Base-by-base conservation (phyloP, 306 rosid species). In the Prinsepia uniflora region DNA sequence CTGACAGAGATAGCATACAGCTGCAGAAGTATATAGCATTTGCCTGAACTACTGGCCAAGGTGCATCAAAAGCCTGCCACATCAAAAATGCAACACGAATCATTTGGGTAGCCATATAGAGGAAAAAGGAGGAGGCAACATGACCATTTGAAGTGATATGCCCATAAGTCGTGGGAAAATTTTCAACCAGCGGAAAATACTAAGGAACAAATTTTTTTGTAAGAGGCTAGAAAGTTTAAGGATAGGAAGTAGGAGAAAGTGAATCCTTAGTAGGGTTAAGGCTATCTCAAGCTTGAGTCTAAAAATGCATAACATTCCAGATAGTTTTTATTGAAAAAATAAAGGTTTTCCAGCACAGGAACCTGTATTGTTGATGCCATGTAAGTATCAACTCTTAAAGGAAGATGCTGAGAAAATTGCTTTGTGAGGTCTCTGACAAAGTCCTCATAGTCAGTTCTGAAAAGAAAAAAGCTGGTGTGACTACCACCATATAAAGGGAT, bases 61-160 rank as follows among this genome's bases (percentile, higher is more conserved):
- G 94, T 73, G 98, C 97, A 79, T 94, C 98, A 68, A 90, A 87
- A 72, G 97, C 98, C 98, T 94, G 97, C 80, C 69, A 58, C 84
- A 73, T 74, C 69, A 77, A 75, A 70, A 44, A 48, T 45, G 14
- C 11, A 72, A 40, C 41, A 40, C 36, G 4, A 69, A 39, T 40
- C 60, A 40, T 68, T 20, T 10, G 34, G 17, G 11, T 19, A 12
- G n/a, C 6, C 47, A 9, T 34, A 48, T 34, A 34, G 13, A 8
- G 6, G 3, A 36, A 9, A 30, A 17, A 22, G 10, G 34, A 50
- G 34, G 0, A 36, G 18, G 55, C 10, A 12, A 52, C 24, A 17
- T 9, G 49, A 34, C 47, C 59, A 17, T 11, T 50, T 10, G 8
- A 50, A 36, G 10, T 52, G 47, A n/a, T 58, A 24, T 6, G 14